These are phyloP conservation scores for Pseudocercospora fuligena DNA, from an alignment of 2,329 filamentous ascomycete species.

Conservation along the genomic window DNA sequence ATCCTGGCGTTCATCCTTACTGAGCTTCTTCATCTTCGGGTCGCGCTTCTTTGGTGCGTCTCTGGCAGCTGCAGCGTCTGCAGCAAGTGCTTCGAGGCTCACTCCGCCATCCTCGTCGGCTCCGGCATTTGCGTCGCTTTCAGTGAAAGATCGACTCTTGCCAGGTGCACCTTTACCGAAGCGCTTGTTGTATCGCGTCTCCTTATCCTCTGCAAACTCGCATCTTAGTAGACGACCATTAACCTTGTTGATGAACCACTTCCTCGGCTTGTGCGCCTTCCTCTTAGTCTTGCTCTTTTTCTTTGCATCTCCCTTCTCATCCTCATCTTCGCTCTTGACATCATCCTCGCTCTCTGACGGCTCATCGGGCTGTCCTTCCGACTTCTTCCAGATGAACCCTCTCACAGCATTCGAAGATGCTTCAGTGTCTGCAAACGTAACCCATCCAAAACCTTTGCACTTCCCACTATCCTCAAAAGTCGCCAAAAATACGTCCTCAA, in stretches of 20 bases:
- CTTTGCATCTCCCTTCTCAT: conserved; percentile 44
- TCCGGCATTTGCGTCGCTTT: conserved; percentile 21
- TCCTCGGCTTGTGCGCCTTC: conserved; percentile 55
- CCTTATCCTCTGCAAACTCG: conserved; percentile 91
- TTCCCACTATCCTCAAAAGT: conserved; percentile 97
- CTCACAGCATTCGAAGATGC: conserved; percentile 77
- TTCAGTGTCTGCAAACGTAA: conserved; percentile 82
- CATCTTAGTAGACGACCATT: conserved; percentile 80
- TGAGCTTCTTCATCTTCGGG: conserved; percentile 38
- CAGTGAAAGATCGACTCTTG: conserved; percentile 29
- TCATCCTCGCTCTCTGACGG: conserved; percentile 19
- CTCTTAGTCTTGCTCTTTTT: conserved; percentile 43
- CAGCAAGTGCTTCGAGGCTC: conserved; percentile 24
- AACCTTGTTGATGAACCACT: conserved; percentile 85
- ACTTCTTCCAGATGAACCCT: conserved; percentile 73
- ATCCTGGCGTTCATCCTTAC: conserved; percentile 40
- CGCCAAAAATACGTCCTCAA: conserved; percentile 83
- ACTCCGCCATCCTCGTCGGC: conserved; percentile 23
- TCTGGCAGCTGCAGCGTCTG: conserved; percentile 26
- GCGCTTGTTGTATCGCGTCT: conserved; percentile 88
- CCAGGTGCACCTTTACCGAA: conserved; percentile 68
- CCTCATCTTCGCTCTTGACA: conserved; percentile 33
- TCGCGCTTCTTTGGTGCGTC: conserved; percentile 32
- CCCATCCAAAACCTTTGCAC: conserved; percentile 97
- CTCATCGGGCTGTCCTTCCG: conserved; percentile 56